Conservation (phyloP, 2,329 filamentous ascomycete species). For the Sporothrix brunneoviolacea region DNA sequence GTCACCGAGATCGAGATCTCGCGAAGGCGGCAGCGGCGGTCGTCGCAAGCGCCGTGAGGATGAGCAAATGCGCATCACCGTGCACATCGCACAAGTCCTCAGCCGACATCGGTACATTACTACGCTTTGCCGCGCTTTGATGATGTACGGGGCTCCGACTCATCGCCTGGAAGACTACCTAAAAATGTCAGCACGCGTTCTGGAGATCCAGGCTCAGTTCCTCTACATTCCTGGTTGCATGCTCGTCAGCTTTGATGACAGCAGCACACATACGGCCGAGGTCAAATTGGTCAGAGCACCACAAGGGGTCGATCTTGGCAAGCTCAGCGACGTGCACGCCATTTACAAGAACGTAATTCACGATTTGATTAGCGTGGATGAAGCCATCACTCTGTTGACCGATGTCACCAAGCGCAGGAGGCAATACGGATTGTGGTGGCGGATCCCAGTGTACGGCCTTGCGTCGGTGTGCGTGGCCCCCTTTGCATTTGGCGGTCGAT, state of each 20-base stretch:
- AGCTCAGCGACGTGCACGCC: slow-evolving; percentile 65
- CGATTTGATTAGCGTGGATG: slow-evolving; percentile 65
- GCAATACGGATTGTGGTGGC: slow-evolving; percentile 45
- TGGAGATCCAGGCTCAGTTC: slow-evolving; percentile 85
- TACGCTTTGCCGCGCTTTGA: slow-evolving; percentile 76
- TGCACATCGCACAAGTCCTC: slow-evolving; percentile 62
- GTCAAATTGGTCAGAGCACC: slow-evolving; percentile 64
- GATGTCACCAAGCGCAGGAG: slow-evolving; percentile 40
- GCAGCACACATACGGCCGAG: slow-evolving; percentile 66
- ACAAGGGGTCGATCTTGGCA: slow-evolving; percentile 67
- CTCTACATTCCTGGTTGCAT: slow-evolving; percentile 88
- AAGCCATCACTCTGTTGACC: slow-evolving; percentile 57
- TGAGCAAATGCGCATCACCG: slow-evolving; percentile 39
- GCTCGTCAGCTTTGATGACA: slow-evolving; percentile 86
- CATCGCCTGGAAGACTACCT: slow-evolving; percentile 90
- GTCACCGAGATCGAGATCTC: slow-evolving; percentile 12
- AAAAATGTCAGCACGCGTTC: slow-evolving; percentile 79
- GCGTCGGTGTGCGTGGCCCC: slow-evolving; percentile 71
- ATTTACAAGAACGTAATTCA: slow-evolving; percentile 81
- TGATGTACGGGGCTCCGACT: slow-evolving; percentile 85
- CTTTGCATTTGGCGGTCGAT: slow-evolving; percentile 70
- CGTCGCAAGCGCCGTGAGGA: slow-evolving; percentile 19
- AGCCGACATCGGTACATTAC: slow-evolving; percentile 76
- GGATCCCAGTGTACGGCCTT: slow-evolving; percentile 64
- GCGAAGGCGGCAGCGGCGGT: slow-evolving; percentile 13